Conservation (phyloP, 768 basidiomycete species). For the Clitopilus hobsonii region DNA sequence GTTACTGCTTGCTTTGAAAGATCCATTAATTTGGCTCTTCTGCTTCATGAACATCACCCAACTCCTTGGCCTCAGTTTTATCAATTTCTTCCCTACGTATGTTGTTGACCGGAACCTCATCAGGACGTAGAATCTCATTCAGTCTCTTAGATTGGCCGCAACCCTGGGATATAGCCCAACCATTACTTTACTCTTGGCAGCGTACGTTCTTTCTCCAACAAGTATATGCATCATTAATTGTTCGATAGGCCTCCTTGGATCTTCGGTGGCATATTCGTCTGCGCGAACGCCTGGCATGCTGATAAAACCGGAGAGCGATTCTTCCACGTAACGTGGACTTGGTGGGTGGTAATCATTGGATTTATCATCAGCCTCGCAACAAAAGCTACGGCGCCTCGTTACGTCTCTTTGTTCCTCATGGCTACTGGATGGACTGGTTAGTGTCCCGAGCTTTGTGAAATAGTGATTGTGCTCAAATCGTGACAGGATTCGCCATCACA, state of each 20-base stretch:
- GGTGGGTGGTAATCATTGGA: slow-evolving; percentile 59
- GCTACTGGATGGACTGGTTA: slow-evolving; percentile 43
- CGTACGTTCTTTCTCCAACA: slow-evolving; percentile 30
- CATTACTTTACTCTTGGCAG: slow-evolving; percentile 52
- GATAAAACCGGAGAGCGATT: slow-evolving; percentile 58
- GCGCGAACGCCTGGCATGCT: slow-evolving; percentile 51
- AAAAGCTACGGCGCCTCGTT: slow-evolving; percentile 45
- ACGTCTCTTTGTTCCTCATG: slow-evolving; percentile 63
- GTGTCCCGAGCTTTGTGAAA: neutral
- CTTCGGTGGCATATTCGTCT: slow-evolving; percentile 43
- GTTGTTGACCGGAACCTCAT: no score
- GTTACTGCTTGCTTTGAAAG: slow-evolving; percentile 50
- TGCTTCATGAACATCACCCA: slow-evolving; percentile 46
- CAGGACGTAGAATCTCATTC: neutral
- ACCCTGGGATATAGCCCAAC: slow-evolving; percentile 56
- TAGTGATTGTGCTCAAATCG: neutral
- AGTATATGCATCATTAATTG: neutral
- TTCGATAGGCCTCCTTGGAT: slow-evolving; percentile 56
- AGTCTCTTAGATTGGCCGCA: slow-evolving; percentile 39
- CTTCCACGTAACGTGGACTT: slow-evolving; percentile 52
- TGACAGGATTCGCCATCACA: slow-evolving; percentile 37
- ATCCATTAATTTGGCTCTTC: slow-evolving; percentile 51
- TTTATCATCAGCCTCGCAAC: slow-evolving; percentile 59
- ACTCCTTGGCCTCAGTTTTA: slow-evolving; percentile 52
- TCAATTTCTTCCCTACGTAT: slow-evolving; percentile 57